Evolutionary conservation across 2,329 filamentous ascomycete species (phyloP).

Genomic region (Penicillium digitatum): DNA sequence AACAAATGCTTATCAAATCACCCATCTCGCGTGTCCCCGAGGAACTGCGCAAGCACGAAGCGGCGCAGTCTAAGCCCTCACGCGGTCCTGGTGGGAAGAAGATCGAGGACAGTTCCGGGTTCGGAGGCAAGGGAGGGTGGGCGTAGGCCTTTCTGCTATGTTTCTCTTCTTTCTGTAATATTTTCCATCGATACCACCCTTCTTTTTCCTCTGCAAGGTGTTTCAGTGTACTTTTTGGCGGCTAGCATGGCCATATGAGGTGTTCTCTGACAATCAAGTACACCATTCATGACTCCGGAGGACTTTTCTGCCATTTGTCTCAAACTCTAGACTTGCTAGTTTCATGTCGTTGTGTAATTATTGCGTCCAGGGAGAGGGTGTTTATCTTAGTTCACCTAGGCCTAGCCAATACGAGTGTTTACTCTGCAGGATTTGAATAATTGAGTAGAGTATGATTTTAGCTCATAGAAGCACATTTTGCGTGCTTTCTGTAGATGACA

Average conservation of each 20-base stretch:
- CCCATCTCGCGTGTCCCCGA: conserved; percentile 84
- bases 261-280: not conserved
- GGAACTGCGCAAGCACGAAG: conserved; percentile 82
- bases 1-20: conserved; percentile 92
- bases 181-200: conserved; percentile 7
- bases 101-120: conserved; percentile 42
- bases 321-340: not conserved
- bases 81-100: conserved; percentile 46
- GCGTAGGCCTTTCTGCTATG: conserved; percentile 7
- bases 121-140: conserved; percentile 38
- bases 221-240: not conserved
- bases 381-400: not conserved
- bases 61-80: conserved; percentile 77
- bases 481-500: not conserved
- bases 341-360: not conserved
- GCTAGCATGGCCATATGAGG: not conserved
- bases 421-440: not conserved
- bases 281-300: not conserved
- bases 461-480: conserved; percentile 3
- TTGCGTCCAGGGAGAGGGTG: not conserved
- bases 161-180: not conserved
- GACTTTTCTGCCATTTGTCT: not conserved
- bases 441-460: conserved; percentile 8
- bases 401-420: not conserved
- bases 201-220: not conserved